Conservation (phyloP, 2,329 filamentous ascomycete genomes). For the Sporothrix humicola region DNA sequence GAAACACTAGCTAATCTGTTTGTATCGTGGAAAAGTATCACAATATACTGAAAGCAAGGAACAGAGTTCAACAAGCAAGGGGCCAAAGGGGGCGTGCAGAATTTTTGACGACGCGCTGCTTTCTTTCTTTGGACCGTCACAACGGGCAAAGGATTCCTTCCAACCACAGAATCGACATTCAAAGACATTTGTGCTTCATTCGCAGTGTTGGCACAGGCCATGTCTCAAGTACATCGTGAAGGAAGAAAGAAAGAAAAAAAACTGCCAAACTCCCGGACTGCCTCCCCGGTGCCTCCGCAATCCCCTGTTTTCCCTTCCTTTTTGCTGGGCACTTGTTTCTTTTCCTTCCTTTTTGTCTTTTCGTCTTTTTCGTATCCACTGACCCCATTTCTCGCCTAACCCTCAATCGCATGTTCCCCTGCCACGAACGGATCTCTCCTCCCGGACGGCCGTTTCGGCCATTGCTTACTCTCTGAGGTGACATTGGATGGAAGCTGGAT, state of each 20-base stretch:
- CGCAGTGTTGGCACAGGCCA: neutral
- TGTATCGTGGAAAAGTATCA: too few species aligned
- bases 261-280: slow-evolving; percentile 1
- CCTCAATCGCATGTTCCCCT: neutral
- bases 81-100: neutral
- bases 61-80: neutral
- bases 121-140: neutral
- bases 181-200: neutral
- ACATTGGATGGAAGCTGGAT: neutral
- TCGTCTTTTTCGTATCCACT: neutral
- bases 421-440: slow-evolving; percentile 18
- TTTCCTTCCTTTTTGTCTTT: neutral
- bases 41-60: neutral
- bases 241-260: neutral
- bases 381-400: slow-evolving; percentile 21
- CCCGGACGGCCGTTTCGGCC: slow-evolving; percentile 12
- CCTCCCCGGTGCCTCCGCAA: slow-evolving; percentile 21
- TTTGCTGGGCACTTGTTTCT: neutral
- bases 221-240: neutral
- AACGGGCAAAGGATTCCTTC: neutral
- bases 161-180: neutral
- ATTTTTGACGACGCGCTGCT: neutral
- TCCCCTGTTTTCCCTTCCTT: too few species aligned
- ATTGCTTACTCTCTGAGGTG: neutral
- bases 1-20: neutral